Conservation (phyloP, 208 protist species). For the Lotmaria passim region DNA sequence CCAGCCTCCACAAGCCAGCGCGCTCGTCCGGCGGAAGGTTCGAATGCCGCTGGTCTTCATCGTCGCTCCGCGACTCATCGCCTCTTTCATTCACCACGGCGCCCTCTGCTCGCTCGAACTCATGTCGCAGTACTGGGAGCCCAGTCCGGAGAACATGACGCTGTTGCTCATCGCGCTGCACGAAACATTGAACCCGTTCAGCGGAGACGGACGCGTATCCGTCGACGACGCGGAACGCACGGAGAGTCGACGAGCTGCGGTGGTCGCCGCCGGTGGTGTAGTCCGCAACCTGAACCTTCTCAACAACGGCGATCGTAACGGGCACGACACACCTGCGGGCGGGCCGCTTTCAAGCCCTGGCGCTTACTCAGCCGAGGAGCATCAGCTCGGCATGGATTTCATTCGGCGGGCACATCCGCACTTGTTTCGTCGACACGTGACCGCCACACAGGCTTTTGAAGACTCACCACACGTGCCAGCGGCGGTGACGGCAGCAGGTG, state of each 20-base stretch:
- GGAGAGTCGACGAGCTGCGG: conserved; percentile 22
- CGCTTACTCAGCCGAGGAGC: conserved; percentile 72
- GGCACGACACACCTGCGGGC: no score
- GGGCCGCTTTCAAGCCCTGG: not conserved
- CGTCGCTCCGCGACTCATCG: conserved; percentile 71
- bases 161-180: conserved; percentile 69
- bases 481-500: no score
- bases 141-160: conserved; percentile 47
- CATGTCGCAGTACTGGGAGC: conserved; percentile 82
- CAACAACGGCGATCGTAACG: not conserved
- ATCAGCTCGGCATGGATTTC: conserved; percentile 65
- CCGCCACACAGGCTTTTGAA: not conserved
- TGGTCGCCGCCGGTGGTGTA: conserved; percentile 4
- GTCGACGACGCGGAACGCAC: conserved; percentile 45
- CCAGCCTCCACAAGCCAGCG: no score
- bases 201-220: conserved; percentile 50
- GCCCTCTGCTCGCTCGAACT: conserved; percentile 85
- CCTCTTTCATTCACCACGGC: conserved; percentile 84
- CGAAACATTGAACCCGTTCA: conserved; percentile 77
- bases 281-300: not conserved
- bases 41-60: conserved; percentile 85
- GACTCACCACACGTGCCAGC: not conserved
- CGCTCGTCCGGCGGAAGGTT: conserved; percentile 1
- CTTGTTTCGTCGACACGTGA: conserved; percentile 61
- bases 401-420: conserved; percentile 74